Conservation (phyloP, 192 early-diverging fungal genomes). For the Ambispora gerdemannii region DNA sequence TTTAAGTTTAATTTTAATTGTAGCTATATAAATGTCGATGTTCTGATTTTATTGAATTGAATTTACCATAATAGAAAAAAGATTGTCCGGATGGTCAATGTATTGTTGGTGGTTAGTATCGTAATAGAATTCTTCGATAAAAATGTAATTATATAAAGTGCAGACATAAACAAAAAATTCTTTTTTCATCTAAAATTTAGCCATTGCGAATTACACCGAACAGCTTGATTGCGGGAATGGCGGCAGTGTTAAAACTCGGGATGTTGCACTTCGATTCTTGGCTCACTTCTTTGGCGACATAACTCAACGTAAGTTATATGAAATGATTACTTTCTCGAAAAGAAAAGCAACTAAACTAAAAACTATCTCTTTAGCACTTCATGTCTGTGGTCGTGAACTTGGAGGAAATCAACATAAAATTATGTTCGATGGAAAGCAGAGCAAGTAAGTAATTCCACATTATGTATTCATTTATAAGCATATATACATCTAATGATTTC, state of each 20-base stretch:
- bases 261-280: constrained; percentile 13
- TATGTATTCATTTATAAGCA: not conserved
- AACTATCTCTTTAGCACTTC: constrained; percentile 2
- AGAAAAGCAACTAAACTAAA: too few relatives aligned
- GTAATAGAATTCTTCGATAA: too few relatives aligned
- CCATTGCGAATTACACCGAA: constrained; percentile 18
- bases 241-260: not conserved
- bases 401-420: not conserved
- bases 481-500: not conserved
- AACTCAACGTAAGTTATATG: constrained; percentile 13
- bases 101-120: constrained; percentile 17
- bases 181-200: constrained; percentile 6
- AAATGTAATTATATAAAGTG: too few relatives aligned
- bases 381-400: not conserved
- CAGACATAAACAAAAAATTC: too few relatives aligned
- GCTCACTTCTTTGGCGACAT: constrained; percentile 23
- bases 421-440: not conserved
- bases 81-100: constrained; percentile 9
- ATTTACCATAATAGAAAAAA: constrained; percentile 2
- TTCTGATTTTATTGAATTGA: not conserved
- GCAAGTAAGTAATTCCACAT: not conserved
- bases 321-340: not conserved
- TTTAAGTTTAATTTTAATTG: too few relatives aligned
- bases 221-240: constrained; percentile 16
- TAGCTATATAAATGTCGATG: not conserved